phyloP scores from a whole-genome alignment of 179 eudicot genomes.

The Beta lomatogona region DNA sequence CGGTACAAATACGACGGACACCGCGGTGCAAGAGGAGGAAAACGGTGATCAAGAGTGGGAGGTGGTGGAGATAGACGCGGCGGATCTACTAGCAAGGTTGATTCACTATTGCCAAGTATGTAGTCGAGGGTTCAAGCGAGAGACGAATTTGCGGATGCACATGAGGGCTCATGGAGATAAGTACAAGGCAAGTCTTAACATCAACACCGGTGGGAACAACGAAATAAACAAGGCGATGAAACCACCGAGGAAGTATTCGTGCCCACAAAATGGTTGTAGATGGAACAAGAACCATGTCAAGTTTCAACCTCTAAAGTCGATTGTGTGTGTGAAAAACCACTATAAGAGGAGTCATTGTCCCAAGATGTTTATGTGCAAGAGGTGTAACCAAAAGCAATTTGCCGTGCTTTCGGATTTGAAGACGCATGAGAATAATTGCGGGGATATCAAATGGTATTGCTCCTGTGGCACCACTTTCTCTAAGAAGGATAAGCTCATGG shows the following conservation, averaged over 20 bases:
- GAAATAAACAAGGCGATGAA: neutral
- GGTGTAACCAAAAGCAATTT: conserved; percentile 75
- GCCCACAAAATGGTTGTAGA: conserved; percentile 73
- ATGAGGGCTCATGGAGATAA: conserved; percentile 92
- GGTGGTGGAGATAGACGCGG: conserved; percentile 56
- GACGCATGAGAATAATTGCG: conserved; percentile 89
- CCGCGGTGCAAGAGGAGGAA: too few species aligned
- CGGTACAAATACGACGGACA: too few species aligned
- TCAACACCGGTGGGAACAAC: conserved; percentile 19
- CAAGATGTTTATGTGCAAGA: conserved; percentile 73
- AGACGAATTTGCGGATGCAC: conserved; percentile 88
- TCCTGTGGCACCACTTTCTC: conserved; percentile 80
- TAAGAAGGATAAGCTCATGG: conserved; percentile 81
- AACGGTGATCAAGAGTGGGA: neutral
- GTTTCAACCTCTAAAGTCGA: conserved; percentile 77
- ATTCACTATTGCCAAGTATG: conserved; percentile 79
- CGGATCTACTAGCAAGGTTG: conserved; percentile 65
- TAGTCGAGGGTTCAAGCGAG: conserved; percentile 83
- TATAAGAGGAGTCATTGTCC: conserved; percentile 95
- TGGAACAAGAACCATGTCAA: conserved; percentile 70
- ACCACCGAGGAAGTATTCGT: conserved; percentile 46
- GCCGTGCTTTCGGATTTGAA: conserved; percentile 78
- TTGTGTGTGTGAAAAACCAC: conserved; percentile 79
- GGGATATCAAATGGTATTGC: conserved; percentile 78
- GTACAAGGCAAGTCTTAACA: conserved; percentile 61